Base-by-base conservation (phyloP, 164 flowering plant species). In the Nymphaea colorata region DNA sequence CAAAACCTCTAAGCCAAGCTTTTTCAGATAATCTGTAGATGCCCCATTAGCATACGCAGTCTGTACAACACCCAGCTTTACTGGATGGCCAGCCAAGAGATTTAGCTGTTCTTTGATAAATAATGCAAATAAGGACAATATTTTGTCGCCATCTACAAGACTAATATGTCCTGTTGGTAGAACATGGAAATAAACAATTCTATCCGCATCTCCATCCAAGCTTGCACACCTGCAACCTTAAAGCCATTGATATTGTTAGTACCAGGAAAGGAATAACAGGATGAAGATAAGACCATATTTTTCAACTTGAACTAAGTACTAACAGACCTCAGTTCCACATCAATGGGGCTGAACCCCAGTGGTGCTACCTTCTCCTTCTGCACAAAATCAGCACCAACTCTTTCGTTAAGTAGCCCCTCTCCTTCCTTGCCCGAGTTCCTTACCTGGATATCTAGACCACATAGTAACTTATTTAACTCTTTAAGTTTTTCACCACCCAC, bases 41-140 rank as follows among this genome's bases (percentile, higher is more conserved):
- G 96, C 95, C 44, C 98, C 98, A 81, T 93, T 93, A 3, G 98
- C 98, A 81, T 94, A 94, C 64, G 98, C 98, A 66, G 98, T 94
- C 79, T 94, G 96, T 18, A 94, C 89, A 70, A 86, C 74, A 57
- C 97, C 98, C 47, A 89, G 79, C 68, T 64, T 75, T 61, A 84
- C 77, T 45, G 71, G 70, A 70, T 77, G 73, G 61, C 60, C 72
- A 17, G 25, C 5, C 64, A 91, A 82, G 72, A 83, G 70, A 44
- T 59, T 67, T 47, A 94, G 71, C 66, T 94, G 98, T 73, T 89
- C 91, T 79, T 81, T 86, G 76, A 91, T 79, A 73, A 85, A 94
- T 70, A 89, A 43, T 61, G 97, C 91, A 82, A 89, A 94, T 63
- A 94, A 71, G 62, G 98, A 85, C 64, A 94, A 73, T 65, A 94